Evolutionary conservation across 192 early-diverging fungal species (phyloP).

Genomic region (Backusella macrospora): DNA sequence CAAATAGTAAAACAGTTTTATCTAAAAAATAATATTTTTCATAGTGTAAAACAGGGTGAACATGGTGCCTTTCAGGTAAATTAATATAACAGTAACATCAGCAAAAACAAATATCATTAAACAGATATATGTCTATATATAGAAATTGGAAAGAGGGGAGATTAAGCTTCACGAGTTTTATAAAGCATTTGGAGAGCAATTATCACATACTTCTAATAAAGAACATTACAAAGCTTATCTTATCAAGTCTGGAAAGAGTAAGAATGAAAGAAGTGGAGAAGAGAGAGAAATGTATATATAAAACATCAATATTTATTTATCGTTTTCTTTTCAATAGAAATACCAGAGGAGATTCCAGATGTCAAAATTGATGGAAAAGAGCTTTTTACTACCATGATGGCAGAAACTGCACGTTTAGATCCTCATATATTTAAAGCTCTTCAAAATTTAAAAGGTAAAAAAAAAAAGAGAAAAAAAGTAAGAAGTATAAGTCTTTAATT

Average conservation of each 20-base stretch:
- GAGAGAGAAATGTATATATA: neutral
- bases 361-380: conserved; percentile 57
- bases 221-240: conserved; percentile 52
- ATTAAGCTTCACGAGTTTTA: conserved; percentile 60
- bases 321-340: conserved; percentile 5
- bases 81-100: too few species aligned
- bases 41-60: conserved; percentile 42
- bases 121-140: conserved; percentile 10
- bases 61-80: conserved; percentile 49
- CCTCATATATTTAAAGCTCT: conserved; percentile 54
- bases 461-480: neutral
- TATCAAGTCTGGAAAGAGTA: conserved; percentile 34
- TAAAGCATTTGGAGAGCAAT: conserved; percentile 56
- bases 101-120: neutral
- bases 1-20: neutral
- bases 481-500: neutral
- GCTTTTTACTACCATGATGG: conserved; percentile 67
- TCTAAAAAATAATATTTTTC: neutral
- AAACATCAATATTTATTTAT: neutral
- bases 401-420: conserved; percentile 50
- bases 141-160: conserved; percentile 65
- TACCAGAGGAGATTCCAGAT: conserved; percentile 27
- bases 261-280: neutral
- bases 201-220: conserved; percentile 55
- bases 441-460: conserved; percentile 44